These are phyloP conservation scores for Scenedesmus sp. DNA, from an alignment of 163 green algal genomes.

Conservation along the genomic window DNA sequence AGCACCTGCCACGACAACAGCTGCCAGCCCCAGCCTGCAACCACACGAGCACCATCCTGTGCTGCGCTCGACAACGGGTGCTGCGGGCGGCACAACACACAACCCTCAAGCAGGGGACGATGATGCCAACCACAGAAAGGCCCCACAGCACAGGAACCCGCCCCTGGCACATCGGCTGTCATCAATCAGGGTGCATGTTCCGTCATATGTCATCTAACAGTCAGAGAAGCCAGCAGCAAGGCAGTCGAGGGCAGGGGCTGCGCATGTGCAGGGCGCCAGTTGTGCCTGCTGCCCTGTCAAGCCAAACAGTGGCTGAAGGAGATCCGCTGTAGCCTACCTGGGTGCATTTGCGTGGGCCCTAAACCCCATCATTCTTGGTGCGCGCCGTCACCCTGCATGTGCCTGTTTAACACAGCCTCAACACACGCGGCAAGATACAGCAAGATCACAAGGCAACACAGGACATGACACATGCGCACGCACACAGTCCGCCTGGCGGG, in stretches of 20 bases:
- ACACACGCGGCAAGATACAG: neutral
- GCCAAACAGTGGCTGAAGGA: neutral
- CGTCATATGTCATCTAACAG: neutral
- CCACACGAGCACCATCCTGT: too few species aligned
- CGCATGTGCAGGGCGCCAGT: neutral
- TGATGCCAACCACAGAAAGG: neutral
- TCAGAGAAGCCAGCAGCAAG: neutral
- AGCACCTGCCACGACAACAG: too few species aligned
- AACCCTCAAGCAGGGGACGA: too few species aligned
- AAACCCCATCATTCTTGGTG: conserved; percentile 1
- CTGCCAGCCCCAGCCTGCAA: too few species aligned
- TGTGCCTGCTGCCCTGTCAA: neutral
- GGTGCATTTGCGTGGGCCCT: conserved; percentile 5
- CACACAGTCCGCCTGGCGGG: neutral
- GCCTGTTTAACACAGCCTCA: too few species aligned
- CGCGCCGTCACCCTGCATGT: neutral
- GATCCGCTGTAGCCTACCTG: neutral
- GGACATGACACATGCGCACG: neutral
- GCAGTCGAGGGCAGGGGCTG: neutral
- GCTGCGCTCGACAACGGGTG: too few species aligned
- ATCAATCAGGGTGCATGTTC: neutral
- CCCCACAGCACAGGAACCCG: neutral
- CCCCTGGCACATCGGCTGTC: neutral
- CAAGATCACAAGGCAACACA: neutral
- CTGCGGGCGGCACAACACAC: too few species aligned